Percentiles rank a stretch among this genome's conserved stretches.
phyloP scores from a whole-genome alignment of 2,329 filamentous ascomycete species.

The Fusarium secorum region DNA sequence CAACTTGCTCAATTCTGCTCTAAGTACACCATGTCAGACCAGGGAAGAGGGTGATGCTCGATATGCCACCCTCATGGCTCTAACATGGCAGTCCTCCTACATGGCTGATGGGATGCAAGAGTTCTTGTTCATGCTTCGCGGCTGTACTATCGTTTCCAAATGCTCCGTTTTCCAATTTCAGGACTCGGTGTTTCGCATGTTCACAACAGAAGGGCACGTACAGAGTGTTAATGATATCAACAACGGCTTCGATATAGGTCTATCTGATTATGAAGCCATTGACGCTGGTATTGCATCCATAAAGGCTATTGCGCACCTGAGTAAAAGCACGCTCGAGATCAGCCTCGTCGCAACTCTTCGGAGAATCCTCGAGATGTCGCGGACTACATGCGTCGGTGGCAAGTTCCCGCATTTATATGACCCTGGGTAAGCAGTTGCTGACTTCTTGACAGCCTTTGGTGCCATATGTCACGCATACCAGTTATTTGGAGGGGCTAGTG shows the following conservation, averaged over 20 bases:
- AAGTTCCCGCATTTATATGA: fast-evolving
- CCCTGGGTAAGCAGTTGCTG: neutral
- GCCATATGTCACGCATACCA: neutral
- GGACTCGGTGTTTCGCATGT: neutral
- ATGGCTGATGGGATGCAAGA: neutral
- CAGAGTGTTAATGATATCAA: neutral
- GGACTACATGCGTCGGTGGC: neutral
- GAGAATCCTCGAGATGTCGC: neutral
- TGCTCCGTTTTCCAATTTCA: neutral
- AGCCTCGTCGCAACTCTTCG: fast-evolving
- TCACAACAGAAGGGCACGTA: neutral
- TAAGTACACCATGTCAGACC: fast-evolving
- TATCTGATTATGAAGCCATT: fast-evolving
- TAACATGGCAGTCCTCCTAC: neutral
- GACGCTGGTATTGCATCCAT: neutral
- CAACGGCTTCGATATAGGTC: neutral
- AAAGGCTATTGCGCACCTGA: neutral
- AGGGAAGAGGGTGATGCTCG: neutral
- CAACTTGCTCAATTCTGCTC: neutral
- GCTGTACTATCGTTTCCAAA: neutral
- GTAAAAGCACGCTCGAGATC: neutral
- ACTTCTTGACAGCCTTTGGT: neutral
- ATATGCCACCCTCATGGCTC: neutral
- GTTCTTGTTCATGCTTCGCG: neutral
- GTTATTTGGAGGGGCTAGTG: neutral